phyloP scores from a whole-genome alignment of 164 flowering plant species.

The Litsea cubeba region DNA sequence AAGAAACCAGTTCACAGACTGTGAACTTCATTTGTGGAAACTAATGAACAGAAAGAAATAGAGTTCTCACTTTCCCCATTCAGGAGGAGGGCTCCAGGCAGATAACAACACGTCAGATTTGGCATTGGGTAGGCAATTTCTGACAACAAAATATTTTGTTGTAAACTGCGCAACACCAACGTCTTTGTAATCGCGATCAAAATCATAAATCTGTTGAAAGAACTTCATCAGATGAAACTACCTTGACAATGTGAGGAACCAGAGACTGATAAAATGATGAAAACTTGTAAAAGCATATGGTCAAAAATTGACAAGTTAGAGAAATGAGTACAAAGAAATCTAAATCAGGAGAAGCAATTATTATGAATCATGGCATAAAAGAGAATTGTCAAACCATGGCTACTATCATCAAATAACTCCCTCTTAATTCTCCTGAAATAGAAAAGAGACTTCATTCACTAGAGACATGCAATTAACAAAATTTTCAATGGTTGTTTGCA shows the following conservation, averaged over 20 bases:
- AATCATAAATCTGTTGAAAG: constrained; percentile 74
- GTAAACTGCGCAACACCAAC: constrained; percentile 89
- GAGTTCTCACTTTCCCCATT: constrained; percentile 93
- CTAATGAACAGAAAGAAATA: background rate
- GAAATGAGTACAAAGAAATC: background rate
- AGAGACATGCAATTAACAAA: too few species aligned
- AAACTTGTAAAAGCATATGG: background rate
- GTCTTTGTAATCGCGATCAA: constrained; percentile 97
- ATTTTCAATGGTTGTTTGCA: too few species aligned
- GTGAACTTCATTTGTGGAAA: background rate
- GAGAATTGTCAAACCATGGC: background rate
- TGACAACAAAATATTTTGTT: constrained; percentile 78
- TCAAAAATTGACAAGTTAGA: background rate
- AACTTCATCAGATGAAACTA: constrained; percentile 10
- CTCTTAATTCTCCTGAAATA: background rate
- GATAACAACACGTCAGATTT: constrained; percentile 89
- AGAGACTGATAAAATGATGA: background rate
- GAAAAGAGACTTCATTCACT: background rate
- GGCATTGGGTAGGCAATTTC: constrained; percentile 87
- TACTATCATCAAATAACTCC: background rate
- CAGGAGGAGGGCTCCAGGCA: constrained; percentile 97
- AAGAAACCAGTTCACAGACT: background rate
- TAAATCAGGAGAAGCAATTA: too few species aligned
- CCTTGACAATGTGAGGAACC: background rate
- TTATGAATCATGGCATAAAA: background rate